Percentiles rank a stretch among this genome's conserved stretches.
phyloP scores from a whole-genome alignment of 345 rosid genomes.

The Citrus maxima region DNA sequence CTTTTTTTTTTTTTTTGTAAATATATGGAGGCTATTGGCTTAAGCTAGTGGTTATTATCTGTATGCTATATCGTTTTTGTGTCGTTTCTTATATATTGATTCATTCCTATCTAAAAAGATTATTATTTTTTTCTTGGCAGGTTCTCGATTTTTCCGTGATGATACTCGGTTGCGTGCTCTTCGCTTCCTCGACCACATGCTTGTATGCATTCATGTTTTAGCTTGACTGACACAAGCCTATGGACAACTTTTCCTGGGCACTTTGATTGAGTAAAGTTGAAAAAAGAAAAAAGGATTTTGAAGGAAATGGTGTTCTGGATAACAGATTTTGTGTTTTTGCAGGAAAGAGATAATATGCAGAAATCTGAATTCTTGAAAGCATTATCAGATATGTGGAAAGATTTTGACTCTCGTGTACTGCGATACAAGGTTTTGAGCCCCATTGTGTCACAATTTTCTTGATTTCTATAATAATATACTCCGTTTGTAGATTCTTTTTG shows the following conservation, averaged over 20 bases:
- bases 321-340: conserved; percentile 22
- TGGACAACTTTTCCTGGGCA: conserved; percentile 6
- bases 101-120: conserved; percentile 10
- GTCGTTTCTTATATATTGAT: not conserved
- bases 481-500: not conserved
- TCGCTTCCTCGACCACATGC: conserved; percentile 98
- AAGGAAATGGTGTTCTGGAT: not conserved
- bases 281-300: not conserved
- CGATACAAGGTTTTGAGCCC: conserved; percentile 81
- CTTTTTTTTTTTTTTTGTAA: not conserved
- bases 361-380: conserved; percentile 99
- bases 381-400: conserved; percentile 98
- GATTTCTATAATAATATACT: not conserved
- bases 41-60: not conserved
- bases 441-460: conserved; percentile 1
- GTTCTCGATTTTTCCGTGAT: conserved; percentile 80
- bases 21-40: not conserved
- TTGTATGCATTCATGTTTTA: conserved; percentile 56
- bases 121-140: conserved; percentile 36
- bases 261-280: conserved; percentile 3
- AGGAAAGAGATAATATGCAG: conserved; percentile 98
- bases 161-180: conserved; percentile 98
- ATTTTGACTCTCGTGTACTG: conserved; percentile 92
- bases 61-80: not conserved
- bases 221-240: conserved; percentile 8